Conservation (phyloP, 768 basidiomycete species). For the Collybia sp. region DNA sequence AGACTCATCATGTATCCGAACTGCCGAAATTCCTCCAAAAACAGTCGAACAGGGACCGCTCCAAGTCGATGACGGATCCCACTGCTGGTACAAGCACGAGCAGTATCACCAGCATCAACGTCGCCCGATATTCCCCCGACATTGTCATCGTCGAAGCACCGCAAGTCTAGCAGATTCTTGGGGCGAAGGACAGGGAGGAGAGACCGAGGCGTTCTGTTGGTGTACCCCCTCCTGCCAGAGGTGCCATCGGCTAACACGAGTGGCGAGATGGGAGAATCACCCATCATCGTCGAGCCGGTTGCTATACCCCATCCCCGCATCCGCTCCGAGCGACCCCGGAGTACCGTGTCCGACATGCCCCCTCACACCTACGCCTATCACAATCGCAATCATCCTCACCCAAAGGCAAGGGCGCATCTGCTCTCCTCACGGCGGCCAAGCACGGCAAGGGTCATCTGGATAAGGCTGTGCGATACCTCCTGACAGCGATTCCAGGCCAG, state of each 20-base stretch:
- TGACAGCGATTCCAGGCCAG: constrained; percentile 88
- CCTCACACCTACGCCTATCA: constrained; percentile 28
- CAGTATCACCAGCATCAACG: constrained; percentile 24
- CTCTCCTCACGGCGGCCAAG: constrained; percentile 64
- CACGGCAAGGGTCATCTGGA: too few relatives aligned
- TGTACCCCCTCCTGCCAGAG: too few relatives aligned
- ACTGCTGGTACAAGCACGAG: constrained; percentile 38
- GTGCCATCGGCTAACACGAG: not conserved
- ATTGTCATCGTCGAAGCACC: constrained; percentile 17
- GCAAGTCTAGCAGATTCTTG: constrained; percentile 30
- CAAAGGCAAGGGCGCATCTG: constrained; percentile 24
- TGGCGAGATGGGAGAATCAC: constrained; percentile 41
- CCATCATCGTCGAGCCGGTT: constrained; percentile 65
- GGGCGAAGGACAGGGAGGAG: constrained; percentile 30
- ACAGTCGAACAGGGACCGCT: constrained; percentile 50
- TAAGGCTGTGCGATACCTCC: constrained; percentile 84
- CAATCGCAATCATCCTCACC: constrained; percentile 14
- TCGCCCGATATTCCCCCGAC: constrained; percentile 22
- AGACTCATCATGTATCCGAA: constrained; percentile 41
- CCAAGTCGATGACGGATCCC: constrained; percentile 42
- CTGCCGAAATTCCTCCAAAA: constrained; percentile 69
- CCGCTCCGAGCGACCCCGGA: constrained; percentile 52
- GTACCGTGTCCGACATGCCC: constrained; percentile 28
- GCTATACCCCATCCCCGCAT: constrained; percentile 48
- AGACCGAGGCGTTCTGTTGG: constrained; percentile 13